phyloP scores from a whole-genome alignment of 495 filamentous ascomycete genomes.

The Daldinia childiae region DNA sequence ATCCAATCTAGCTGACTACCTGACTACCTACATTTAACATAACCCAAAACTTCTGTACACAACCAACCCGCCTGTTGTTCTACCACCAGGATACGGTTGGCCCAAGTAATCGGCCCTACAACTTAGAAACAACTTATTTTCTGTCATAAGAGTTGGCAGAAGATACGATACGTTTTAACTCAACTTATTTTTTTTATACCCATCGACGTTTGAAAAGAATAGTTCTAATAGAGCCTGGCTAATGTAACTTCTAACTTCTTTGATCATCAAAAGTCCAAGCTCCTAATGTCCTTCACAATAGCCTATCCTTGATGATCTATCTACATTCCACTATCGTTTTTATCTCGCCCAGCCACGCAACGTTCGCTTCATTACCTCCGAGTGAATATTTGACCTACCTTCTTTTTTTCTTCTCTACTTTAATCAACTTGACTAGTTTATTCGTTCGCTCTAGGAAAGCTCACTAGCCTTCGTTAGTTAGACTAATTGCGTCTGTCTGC shows the following conservation, averaged over 20 bases:
- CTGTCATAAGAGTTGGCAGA: conserved; percentile 5
- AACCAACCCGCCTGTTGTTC: conserved; percentile 4
- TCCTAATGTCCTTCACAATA: conserved; percentile 12
- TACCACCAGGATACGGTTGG: conserved; percentile 14
- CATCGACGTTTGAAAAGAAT: neutral
- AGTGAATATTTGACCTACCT: conserved; percentile 6
- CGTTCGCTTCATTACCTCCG: conserved; percentile 14
- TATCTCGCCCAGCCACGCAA: conserved; percentile 30
- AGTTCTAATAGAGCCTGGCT: conserved; percentile 1
- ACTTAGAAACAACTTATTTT: conserved; percentile 8
- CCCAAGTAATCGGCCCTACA: conserved; percentile 32
- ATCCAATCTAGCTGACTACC: conserved; percentile 27
- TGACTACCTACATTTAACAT: conserved; percentile 8
- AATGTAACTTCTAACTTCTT: conserved; percentile 15
- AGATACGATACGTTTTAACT: neutral
- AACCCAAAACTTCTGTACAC: conserved; percentile 4
- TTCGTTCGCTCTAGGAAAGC: conserved; percentile 40
- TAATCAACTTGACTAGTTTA: conserved; percentile 20
- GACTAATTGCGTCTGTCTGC: conserved; percentile 30
- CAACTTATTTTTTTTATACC: neutral
- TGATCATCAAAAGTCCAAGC: conserved; percentile 8
- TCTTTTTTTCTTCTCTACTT: conserved; percentile 9
- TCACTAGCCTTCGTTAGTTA: conserved; percentile 35
- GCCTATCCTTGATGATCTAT: conserved; percentile 31
- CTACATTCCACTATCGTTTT: conserved; percentile 32